Conservation (phyloP, 78 protist species). For the Tieghemostelium lacteum region DNA sequence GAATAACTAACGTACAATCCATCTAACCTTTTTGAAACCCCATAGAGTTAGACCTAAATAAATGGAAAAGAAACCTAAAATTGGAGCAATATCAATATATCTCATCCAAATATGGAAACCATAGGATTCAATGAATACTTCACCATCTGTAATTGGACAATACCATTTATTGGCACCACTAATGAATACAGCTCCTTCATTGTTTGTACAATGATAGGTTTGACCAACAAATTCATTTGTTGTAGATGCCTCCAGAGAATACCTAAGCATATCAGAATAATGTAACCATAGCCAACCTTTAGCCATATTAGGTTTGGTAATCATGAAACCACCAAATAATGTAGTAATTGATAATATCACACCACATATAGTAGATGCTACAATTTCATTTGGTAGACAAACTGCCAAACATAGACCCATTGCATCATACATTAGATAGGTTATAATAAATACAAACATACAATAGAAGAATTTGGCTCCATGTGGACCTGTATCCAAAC, state of each 20-base stretch:
- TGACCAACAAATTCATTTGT: conserved; percentile 33
- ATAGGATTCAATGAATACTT: conserved; percentile 14
- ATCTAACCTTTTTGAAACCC: conserved; percentile 22
- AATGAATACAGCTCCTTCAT: conserved; percentile 41
- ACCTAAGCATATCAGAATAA: conserved; percentile 50
- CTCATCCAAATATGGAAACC: conserved; percentile 20
- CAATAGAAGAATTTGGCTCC: conserved; percentile 36
- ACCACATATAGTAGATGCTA: conserved; percentile 65
- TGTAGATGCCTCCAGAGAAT: conserved; percentile 50
- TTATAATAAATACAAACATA: conserved; percentile 28
- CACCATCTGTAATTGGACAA: conserved; percentile 69
- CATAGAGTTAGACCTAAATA: conserved; percentile 4
- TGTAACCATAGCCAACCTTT: conserved; percentile 34
- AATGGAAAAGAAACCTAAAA: not conserved
- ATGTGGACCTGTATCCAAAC: conserved; percentile 25
- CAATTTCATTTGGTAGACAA: conserved; percentile 54
- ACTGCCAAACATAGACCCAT: conserved; percentile 30
- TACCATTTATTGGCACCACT: not conserved
- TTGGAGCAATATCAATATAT: conserved; percentile 20
- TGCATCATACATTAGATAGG: conserved; percentile 37
- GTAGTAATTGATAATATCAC: conserved; percentile 32
- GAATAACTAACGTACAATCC: not conserved
- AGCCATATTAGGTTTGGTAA: conserved; percentile 48
- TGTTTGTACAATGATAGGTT: conserved; percentile 34
- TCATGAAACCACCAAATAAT: conserved; percentile 78